Evolutionary conservation across 108 stramenopile genomes (phyloP).

Genomic region (Nitzschia sp.): DNA sequence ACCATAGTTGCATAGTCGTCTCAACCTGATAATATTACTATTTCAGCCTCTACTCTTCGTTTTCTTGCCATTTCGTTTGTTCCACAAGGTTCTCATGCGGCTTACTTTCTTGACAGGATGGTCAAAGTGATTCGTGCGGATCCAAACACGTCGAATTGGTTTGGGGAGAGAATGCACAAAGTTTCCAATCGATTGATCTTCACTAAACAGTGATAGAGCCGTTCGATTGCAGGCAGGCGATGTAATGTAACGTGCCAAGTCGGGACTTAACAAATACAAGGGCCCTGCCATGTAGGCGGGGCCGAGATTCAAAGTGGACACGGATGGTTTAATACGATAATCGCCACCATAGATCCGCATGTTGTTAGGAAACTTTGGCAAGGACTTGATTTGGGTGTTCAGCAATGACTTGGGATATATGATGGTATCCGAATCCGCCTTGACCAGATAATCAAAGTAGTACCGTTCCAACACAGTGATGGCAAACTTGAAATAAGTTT

Average conservation of each 20-base stretch:
- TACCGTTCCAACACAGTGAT: slow-evolving; percentile 5
- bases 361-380: slow-evolving; percentile 25
- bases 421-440: slow-evolving; percentile 25
- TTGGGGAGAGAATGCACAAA: slow-evolving; percentile 16
- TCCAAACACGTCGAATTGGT: slow-evolving; percentile 7
- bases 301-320: slow-evolving; percentile 5
- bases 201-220: slow-evolving; percentile 19
- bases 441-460: slow-evolving; percentile 31
- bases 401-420: slow-evolving; percentile 20
- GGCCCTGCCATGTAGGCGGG: slow-evolving; percentile 29
- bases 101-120: slow-evolving; percentile 13
- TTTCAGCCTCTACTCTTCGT: too few relatives aligned
- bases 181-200: slow-evolving; percentile 34
- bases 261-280: slow-evolving; percentile 27
- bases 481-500: slow-evolving; percentile 28
- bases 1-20: too few relatives aligned
- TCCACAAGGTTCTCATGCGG: slow-evolving; percentile 11
- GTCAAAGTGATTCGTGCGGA: not conserved
- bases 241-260: slow-evolving; percentile 26
- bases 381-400: not conserved
- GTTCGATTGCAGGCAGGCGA: slow-evolving; percentile 23
- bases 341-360: slow-evolving; percentile 28
- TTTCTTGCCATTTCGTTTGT: not conserved
- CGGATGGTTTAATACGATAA: slow-evolving; percentile 11
- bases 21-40: too few relatives aligned